Evolutionary conservation across 73 alveolate genomes (phyloP).

Genomic region (Loxodes magnus): DNA sequence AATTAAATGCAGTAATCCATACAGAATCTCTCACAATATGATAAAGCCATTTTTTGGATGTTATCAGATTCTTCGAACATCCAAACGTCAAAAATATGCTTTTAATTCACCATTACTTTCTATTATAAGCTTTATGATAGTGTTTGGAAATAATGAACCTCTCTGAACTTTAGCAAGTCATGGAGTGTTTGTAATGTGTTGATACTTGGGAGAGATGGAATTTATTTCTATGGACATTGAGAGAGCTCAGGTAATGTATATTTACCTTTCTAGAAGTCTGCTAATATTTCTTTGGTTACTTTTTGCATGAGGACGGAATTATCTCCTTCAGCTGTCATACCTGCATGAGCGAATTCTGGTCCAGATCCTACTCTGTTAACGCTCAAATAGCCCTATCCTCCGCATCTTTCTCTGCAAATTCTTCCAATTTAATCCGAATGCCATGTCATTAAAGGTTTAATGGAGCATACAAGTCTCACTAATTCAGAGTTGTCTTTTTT

Average conservation of each 20-base stretch:
- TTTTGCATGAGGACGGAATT: constrained; percentile 42
- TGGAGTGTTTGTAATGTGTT: constrained; percentile 14
- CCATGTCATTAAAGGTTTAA: constrained; percentile 49
- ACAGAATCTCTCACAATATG: constrained; percentile 32
- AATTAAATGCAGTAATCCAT: constrained; percentile 14
- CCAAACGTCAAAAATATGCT: constrained; percentile 28
- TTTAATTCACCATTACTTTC: constrained; percentile 14
- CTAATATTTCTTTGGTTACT: constrained; percentile 35
- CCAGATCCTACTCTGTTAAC: constrained; percentile 29
- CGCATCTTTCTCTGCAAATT: constrained; percentile 42
- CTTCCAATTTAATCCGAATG: constrained; percentile 24
- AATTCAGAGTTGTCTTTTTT: constrained; percentile 14
- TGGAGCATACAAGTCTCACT: constrained; percentile 42
- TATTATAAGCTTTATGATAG: background rate
- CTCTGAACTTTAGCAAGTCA: constrained; percentile 31
- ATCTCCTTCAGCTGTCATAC: constrained; percentile 64
- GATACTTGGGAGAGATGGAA: constrained; percentile 20
- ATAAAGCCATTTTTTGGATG: constrained; percentile 18
- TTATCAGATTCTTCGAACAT: constrained; percentile 25
- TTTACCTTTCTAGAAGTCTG: too few species aligned
- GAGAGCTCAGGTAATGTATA: too few species aligned
- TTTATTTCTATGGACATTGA: constrained; percentile 15
- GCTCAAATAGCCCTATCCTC: constrained; percentile 49
- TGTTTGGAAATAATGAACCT: constrained; percentile 1
- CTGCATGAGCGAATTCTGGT: constrained; percentile 38